Base-by-base conservation (phyloP, 768 basidiomycete species). In the Hypholoma sublateritium region DNA sequence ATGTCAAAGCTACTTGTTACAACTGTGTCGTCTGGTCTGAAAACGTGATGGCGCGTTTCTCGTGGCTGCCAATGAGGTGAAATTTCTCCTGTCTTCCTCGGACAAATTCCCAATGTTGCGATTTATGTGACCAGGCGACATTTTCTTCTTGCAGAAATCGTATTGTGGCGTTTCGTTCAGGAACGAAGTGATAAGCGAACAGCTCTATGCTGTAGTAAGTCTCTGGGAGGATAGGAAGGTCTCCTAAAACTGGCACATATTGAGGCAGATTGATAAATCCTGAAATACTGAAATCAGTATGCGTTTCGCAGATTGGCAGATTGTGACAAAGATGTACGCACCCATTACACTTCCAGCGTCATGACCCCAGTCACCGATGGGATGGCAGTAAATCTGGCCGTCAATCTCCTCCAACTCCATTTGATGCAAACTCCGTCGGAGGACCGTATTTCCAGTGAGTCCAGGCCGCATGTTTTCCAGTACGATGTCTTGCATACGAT, bases 281-380 rank as follows among this genome's bases (percentile, higher is more conserved):
- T 80, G 48, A 42, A 53, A 36, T 19, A 4, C 28, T 48, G 21
- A 22, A 17, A n/a, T 25, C 19, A n/a, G n/a, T n/a, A n/a, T n/a
- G n/a, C n/a, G n/a, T n/a, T n/a, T n/a, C n/a, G n/a, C n/a, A 43
- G 17, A 13, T 42, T 34, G n/a, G 8, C 39, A 24, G 21, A 16
- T 49, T 28, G 14, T 12, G 9, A 24, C 13, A 25, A 14, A 17
- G 5, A 48, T 35, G 21, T 21, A 58, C 56, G 55, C 73, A 72
- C 80, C 80, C 21, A 82, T 78, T 13, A 81, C 74, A 45, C 78
- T 74, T 2, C 81, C 81, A 13, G 81, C 76, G 39, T 76, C 75
- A 65, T 84, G 81, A 14, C 81, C 82, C 74, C 77, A 83, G 60
- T 81, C 81, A 22, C 82, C 79, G 41, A 84, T 82, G 6, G 82